phyloP scores from a whole-genome alignment of 2,329 filamentous ascomycete species.

The Mycocentrospora acerina region DNA sequence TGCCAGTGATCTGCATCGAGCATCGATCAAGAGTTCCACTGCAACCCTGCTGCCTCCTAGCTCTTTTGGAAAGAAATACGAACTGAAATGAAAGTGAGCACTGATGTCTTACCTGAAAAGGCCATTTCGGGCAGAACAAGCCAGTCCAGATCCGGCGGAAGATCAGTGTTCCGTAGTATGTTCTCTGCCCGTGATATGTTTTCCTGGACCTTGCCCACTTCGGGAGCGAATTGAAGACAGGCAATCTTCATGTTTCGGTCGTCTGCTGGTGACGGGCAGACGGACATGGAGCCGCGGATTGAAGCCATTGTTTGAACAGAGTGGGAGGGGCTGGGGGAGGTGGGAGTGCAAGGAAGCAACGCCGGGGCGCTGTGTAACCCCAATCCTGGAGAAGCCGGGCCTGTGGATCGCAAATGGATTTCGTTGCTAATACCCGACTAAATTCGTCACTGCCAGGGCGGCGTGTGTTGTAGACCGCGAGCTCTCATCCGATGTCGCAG shows the following conservation, averaged over 20 bases:
- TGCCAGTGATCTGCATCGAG: no score
- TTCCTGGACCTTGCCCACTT: conserved; percentile 68
- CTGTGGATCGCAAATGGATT: no score
- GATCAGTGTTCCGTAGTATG: conserved; percentile 56
- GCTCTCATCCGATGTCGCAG: no score
- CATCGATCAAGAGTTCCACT: neutral
- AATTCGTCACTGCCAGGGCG: no score
- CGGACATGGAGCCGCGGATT: neutral
- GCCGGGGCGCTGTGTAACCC: no score
- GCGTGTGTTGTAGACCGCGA: no score
- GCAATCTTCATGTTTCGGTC: conserved; percentile 62
- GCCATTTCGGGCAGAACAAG: conserved; percentile 76
- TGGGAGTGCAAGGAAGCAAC: neutral
- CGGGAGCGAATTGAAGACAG: conserved; percentile 71
- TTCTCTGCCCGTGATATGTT: conserved; percentile 70
- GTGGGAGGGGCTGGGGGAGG: neutral
- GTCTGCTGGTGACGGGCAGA: no score
- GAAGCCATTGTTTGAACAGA: neutral
- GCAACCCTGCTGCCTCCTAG: neutral
- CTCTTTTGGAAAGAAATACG: neutral
- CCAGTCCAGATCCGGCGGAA: conserved; percentile 58
- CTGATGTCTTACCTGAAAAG: conserved; percentile 60
- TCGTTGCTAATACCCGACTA: conserved; percentile 10
- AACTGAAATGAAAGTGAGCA: neutral
- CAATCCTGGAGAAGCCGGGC: neutral